These are phyloP conservation scores for Aspergillus campestris DNA, from an alignment of 495 filamentous ascomycete species.

Conservation along the genomic window DNA sequence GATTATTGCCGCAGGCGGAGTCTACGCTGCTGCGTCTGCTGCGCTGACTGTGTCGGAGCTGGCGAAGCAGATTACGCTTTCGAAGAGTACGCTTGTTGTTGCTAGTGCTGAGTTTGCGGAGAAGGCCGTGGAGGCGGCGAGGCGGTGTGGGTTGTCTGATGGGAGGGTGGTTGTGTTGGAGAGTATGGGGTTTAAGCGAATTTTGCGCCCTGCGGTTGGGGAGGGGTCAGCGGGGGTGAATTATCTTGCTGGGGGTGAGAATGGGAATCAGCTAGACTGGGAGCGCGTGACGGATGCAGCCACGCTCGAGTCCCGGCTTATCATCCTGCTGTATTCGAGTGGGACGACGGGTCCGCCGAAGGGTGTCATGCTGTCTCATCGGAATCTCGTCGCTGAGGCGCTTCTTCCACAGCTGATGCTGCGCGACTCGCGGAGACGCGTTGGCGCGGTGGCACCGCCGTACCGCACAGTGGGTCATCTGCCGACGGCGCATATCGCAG, in stretches of 20 bases:
- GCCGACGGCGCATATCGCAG: conserved; percentile 49
- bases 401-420: conserved; percentile 45
- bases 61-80: conserved; percentile 3
- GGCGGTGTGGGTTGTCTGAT: conserved; percentile 1
- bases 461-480: conserved; percentile 66
- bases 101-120: conserved; percentile 4
- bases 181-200: conserved; percentile 6
- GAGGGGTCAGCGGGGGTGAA: not conserved
- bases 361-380: conserved; percentile 69
- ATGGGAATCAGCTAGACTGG: conserved; percentile 2
- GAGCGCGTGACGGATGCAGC: conserved; percentile 3
- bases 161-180: conserved; percentile 7
- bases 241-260: not conserved
- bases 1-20: conserved; percentile 10
- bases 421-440: conserved; percentile 33
- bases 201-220: conserved; percentile 1
- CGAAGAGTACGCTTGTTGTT: conserved; percentile 4
- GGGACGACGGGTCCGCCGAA: conserved; percentile 80
- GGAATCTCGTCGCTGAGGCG: conserved; percentile 61
- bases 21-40: conserved; percentile 10
- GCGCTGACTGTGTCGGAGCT: conserved; percentile 6
- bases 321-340: conserved; percentile 10
- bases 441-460: conserved; percentile 46
- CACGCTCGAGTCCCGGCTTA: conserved; percentile 2
- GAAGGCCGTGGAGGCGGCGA: conserved; percentile 6